phyloP scores from a whole-genome alignment of 225 moss, liverwort and hornwort species.

The Anthoceros angustus region DNA sequence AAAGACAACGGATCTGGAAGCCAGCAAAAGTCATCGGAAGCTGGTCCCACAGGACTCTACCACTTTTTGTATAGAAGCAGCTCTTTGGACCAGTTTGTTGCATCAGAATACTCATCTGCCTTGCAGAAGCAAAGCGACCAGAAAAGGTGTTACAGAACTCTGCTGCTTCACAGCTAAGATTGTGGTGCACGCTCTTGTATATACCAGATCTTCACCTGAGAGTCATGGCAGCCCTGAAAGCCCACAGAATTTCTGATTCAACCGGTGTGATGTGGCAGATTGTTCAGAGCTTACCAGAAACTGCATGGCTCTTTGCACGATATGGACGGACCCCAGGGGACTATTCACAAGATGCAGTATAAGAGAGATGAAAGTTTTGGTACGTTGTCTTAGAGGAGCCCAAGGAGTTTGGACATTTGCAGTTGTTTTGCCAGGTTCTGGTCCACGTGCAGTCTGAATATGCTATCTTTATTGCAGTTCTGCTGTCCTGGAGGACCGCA shows the following conservation, averaged over 20 bases:
- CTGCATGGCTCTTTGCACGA: constrained; percentile 77
- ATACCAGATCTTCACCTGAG: too few species aligned
- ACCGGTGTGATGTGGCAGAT: constrained; percentile 17
- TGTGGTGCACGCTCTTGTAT: too few species aligned
- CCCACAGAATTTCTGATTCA: too few species aligned
- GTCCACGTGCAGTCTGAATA: neutral
- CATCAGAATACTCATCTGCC: constrained; percentile 82
- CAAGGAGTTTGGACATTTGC: too few species aligned
- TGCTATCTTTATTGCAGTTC: constrained; percentile 26
- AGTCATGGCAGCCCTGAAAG: too few species aligned
- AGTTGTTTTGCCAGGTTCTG: too few species aligned
- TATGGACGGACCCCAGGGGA: constrained; percentile 23
- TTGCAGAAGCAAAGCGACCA: constrained; percentile 50
- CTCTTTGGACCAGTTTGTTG: constrained; percentile 88
- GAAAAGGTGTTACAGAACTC: constrained; percentile 41
- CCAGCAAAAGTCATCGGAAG: constrained; percentile 28
- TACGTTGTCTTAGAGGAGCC: constrained; percentile 8
- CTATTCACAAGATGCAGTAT: constrained; percentile 88
- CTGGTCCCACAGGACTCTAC: constrained; percentile 79
- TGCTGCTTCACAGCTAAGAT: too few species aligned
- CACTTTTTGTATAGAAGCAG: constrained; percentile 91
- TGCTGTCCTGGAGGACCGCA: constrained; percentile 82
- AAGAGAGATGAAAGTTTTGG: constrained; percentile 73
- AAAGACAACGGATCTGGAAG: constrained; percentile 17
- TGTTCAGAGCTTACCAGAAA: constrained; percentile 84